Evolutionary conservation across 352 stramenopile genomes (phyloP), one percentile per base, ranked within the genome.

Genomic region (Phytophthora hybrid): DNA sequence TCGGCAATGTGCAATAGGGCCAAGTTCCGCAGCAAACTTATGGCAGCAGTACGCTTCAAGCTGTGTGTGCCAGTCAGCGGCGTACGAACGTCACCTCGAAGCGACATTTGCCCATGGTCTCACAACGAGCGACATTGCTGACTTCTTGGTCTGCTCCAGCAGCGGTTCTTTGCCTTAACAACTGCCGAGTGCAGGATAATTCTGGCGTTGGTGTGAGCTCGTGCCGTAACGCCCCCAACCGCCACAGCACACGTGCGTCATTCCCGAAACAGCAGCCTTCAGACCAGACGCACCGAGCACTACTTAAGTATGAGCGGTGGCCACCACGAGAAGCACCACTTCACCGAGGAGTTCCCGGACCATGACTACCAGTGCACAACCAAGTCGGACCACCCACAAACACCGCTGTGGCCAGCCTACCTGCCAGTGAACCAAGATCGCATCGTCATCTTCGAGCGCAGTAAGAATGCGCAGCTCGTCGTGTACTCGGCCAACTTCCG

Each of bases 381-480:
- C 8, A 66, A 73, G 53, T 93, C 85, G 0, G 60, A 74, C 16
- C 84, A 94, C 52, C 29, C 73, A 32, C 85, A 93, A 74, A 90
- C 79, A 56, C 78, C 89, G 57, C 73, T 92, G 46, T 94, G 87
- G 87, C 87, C 87, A 29, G 59, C 78, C 55, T 94, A 94, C 47
- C 76, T 94, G 59, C 78, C 87, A 16, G 69, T 81, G 56, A 54
- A 87, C 56, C 69, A 89, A 60, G 81, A 93, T 73, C 87, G 85
- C 9, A 64, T 93, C 55, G 79, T 90, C 68, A 76, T 94, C 65
- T 93, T 94, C 47, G 87, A 94, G 72, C 87, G 87, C 69, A 91
- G 81, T 57, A 94, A 94, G 77, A 94, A 94, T 63, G 87, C 87
- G 41, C 87, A 94, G 70, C 81, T 94, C 31, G 84, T 94, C 19